phyloP scores from a whole-genome alignment of 2,329 filamentous ascomycete species.

The Xylaria sp. region DNA sequence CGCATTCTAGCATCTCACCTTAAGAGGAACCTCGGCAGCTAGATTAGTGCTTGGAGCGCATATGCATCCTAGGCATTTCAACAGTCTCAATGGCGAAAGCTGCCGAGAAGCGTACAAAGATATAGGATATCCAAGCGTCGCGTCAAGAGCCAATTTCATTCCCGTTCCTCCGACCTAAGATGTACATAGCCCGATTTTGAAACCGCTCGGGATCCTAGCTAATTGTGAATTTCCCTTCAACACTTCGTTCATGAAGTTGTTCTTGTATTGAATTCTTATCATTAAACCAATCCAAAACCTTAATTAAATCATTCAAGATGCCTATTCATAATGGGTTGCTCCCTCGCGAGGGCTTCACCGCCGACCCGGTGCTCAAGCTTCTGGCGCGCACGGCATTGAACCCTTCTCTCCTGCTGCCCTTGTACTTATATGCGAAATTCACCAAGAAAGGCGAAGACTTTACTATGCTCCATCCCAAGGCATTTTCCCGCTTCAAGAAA shows the following conservation, averaged over 20 bases:
- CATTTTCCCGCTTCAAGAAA: constrained; percentile 63
- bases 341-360: constrained; percentile 68
- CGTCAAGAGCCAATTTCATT: neutral
- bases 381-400: constrained; percentile 72
- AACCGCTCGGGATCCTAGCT: neutral
- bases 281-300: constrained; percentile 3
- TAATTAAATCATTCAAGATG: constrained; percentile 48
- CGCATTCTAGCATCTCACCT: constrained; percentile 22
- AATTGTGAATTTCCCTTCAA: neutral
- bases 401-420: constrained; percentile 70
- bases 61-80: constrained; percentile 13
- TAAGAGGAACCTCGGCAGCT: constrained; percentile 30
- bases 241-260: neutral
- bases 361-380: constrained; percentile 68
- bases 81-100: constrained; percentile 1
- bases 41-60: neutral
- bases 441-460: constrained; percentile 70
- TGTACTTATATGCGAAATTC: constrained; percentile 71
- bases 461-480: constrained; percentile 61
- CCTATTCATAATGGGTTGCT: constrained; percentile 63
- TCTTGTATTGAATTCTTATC: neutral
- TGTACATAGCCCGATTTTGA: neutral
- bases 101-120: neutral
- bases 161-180: neutral
- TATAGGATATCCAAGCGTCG: neutral